These are phyloP conservation scores for Simmondsia chinensis DNA, from an alignment of 148 eudicot genomes.

Conservation along the genomic window DNA sequence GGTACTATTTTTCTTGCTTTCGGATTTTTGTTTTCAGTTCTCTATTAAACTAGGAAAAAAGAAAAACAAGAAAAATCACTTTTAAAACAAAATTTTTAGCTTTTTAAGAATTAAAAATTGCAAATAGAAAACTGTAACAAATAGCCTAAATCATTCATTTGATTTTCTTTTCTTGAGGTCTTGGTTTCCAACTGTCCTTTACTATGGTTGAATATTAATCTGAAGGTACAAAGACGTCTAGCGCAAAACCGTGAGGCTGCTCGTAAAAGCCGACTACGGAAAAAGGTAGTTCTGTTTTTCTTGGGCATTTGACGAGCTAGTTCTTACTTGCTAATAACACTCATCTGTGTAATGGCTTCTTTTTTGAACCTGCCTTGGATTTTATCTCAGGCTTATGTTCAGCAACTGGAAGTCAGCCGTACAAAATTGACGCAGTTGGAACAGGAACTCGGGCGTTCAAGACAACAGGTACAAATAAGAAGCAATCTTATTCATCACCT, in stretches of 20 bases:
- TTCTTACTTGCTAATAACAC: no score
- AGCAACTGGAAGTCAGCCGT: constrained; percentile 82
- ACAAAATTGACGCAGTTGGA: constrained; percentile 73
- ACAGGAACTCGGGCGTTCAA: constrained; percentile 76
- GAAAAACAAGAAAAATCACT: no score
- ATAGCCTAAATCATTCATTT: not conserved
- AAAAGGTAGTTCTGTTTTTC: constrained; percentile 55
- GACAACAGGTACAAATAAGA: constrained; percentile 55
- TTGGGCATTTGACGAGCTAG: no score
- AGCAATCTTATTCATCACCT: no score
- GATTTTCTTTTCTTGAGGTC: not conserved
- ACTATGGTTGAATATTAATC: not conserved
- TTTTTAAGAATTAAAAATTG: no score
- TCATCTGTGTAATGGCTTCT: no score
- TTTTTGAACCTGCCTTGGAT: constrained; percentile 5
- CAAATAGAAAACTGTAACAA: not conserved
- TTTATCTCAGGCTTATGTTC: constrained; percentile 75
- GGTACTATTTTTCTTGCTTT: no score
- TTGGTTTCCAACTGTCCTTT: not conserved
- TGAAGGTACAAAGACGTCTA: constrained; percentile 77
- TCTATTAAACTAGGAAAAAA: no score
- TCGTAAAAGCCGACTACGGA: constrained; percentile 92
- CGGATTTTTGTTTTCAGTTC: no score
- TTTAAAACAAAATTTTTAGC: no score
- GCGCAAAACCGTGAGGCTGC: constrained; percentile 99